A percentile compares a stretch with the other conserved stretches of the same genome.
These are phyloP conservation scores for Cyclospora cayetanensis DNA, from an alignment of 169 alveolate species.

Conservation along the genomic window DNA sequence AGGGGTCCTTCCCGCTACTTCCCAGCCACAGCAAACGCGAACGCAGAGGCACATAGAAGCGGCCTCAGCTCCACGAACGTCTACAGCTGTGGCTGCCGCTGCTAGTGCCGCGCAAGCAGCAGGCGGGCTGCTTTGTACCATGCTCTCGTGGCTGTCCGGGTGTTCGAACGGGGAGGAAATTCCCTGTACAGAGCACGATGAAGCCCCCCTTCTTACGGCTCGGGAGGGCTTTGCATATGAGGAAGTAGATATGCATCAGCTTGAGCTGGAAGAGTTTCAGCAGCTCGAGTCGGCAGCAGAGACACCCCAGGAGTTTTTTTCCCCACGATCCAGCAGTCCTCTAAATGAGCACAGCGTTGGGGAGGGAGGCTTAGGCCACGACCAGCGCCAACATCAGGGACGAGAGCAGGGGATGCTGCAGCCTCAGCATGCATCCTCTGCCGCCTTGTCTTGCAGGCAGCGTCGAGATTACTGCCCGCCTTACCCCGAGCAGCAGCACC, in stretches of 20 bases:
- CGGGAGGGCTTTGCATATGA: not conserved
- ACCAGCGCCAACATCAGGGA: not conserved
- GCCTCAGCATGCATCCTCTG: too few species aligned
- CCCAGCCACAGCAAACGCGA: not conserved
- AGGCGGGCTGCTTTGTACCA: not conserved
- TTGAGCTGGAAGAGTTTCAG: not conserved
- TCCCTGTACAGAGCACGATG: not conserved
- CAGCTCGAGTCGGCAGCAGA: not conserved
- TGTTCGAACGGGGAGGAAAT: not conserved
- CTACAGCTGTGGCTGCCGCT: not conserved
- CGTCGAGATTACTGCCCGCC: too few species aligned
- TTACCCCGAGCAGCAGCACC: conserved; percentile 25
- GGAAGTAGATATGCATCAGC: not conserved
- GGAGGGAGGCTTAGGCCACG: not conserved
- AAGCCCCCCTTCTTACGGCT: not conserved
- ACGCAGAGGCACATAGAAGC: not conserved
- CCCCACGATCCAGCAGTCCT: not conserved
- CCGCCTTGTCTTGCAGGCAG: too few species aligned
- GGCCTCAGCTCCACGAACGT: not conserved
- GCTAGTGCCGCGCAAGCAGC: too few species aligned
- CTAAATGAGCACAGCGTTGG: not conserved
- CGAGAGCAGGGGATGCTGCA: too few species aligned
- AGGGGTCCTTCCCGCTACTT: not conserved
- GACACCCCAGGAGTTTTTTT: not conserved
- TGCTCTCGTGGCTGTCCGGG: not conserved